Evolutionary conservation across 1,284 basidiomycete genomes (phyloP).

Genomic region (Volvariella volvacea): DNA sequence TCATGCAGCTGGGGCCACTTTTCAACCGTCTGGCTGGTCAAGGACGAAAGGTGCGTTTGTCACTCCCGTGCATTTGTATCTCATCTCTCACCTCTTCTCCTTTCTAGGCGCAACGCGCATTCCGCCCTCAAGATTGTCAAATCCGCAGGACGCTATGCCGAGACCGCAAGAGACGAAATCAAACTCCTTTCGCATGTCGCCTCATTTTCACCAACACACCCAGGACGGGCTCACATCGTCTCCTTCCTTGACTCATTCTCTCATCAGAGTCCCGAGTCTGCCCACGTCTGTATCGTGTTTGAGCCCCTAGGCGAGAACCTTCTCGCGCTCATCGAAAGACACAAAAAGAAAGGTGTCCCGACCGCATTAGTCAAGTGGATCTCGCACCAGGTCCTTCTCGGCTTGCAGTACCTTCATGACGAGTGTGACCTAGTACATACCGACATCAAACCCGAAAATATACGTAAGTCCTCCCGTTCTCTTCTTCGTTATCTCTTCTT

Average conservation of each 20-base stretch:
- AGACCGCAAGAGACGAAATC: conserved; percentile 89
- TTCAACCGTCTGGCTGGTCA: conserved; percentile 80
- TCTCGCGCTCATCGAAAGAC: conserved; percentile 77
- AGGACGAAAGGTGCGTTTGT: conserved; percentile 59
- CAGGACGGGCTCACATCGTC: conserved; percentile 68
- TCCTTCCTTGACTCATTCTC: conserved; percentile 86
- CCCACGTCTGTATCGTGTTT: conserved; percentile 87
- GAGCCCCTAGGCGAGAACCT: conserved; percentile 90
- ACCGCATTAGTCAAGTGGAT: conserved; percentile 78
- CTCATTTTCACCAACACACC: conserved; percentile 63
- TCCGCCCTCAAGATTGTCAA: conserved; percentile 91
- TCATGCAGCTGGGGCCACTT: conserved; percentile 81
- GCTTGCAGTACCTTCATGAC: conserved; percentile 87
- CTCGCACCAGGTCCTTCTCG: conserved; percentile 77
- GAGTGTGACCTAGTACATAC: conserved; percentile 86
- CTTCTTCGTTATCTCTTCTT: conserved; percentile 10
- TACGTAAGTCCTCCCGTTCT: conserved; percentile 47
- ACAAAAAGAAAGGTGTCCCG: conserved; percentile 83
- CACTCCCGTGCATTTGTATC: conserved; percentile 4
- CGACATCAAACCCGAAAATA: conserved; percentile 92
- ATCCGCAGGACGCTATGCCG: conserved; percentile 79
- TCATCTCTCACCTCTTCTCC: conserved; percentile 12
- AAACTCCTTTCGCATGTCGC: conserved; percentile 77
- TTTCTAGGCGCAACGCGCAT: conserved; percentile 32
- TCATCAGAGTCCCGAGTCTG: conserved; percentile 55